Evolutionary conservation across 2,329 filamentous ascomycete species (phyloP).

Genomic region (Fusarium robinianum): DNA sequence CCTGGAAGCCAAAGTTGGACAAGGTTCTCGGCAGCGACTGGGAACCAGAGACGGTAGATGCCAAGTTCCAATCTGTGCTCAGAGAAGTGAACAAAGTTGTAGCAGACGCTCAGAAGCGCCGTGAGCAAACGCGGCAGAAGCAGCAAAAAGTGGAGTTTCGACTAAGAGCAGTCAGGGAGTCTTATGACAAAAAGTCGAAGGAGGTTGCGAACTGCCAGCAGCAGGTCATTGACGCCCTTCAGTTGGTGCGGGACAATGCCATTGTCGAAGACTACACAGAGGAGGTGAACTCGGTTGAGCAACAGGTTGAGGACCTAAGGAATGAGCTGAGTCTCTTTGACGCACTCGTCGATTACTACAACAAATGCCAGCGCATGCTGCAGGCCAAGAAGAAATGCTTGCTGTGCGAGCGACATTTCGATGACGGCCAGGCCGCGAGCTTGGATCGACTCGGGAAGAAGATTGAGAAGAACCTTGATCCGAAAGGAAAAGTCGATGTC

Average conservation of each 20-base stretch:
- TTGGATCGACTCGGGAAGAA: conserved; percentile 67
- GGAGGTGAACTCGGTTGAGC: conserved; percentile 55
- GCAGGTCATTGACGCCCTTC: conserved; percentile 56
- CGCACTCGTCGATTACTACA: conserved; percentile 72
- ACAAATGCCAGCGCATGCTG: conserved; percentile 66
- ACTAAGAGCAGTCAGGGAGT: conserved; percentile 67
- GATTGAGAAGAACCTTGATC: conserved; percentile 66
- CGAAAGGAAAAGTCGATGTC: conserved; percentile 64
- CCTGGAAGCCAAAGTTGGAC: conserved; percentile 73
- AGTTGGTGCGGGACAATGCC: conserved; percentile 48
- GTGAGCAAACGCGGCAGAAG: conserved; percentile 72
- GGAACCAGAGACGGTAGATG: conserved; percentile 71
- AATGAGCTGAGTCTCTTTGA: conserved; percentile 72
- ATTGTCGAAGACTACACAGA: conserved; percentile 59
- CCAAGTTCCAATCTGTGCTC: conserved; percentile 67
- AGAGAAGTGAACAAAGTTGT: conserved; percentile 61
- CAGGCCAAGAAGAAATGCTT: conserved; percentile 73
- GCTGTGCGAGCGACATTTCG: conserved; percentile 74
- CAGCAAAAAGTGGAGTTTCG: conserved; percentile 77
- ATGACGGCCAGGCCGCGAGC: conserved; percentile 60
- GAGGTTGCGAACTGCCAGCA: conserved; percentile 66
- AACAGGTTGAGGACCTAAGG: conserved; percentile 63
- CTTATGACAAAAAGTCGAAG: conserved; percentile 64
- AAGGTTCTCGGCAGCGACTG: conserved; percentile 67
- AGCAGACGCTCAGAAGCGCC: conserved; percentile 67